These are phyloP conservation scores for Cladophialophora yegresii DNA, from an alignment of 2,329 filamentous ascomycete species.

Conservation along the genomic window DNA sequence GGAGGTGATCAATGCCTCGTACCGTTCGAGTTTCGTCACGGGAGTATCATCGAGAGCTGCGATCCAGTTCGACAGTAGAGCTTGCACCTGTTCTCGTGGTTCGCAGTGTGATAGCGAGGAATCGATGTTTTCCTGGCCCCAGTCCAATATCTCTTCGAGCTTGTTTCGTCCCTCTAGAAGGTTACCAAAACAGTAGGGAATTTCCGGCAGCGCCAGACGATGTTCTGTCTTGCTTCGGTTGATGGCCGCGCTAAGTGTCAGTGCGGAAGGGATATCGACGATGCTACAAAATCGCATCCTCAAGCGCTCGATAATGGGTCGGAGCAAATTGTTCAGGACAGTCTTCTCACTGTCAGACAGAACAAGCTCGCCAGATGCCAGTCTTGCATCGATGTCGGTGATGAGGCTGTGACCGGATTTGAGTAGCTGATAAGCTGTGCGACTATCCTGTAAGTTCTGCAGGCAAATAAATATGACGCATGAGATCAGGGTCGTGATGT, in stretches of 20 bases:
- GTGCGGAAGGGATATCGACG: slow-evolving; percentile 32
- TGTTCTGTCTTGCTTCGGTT: slow-evolving; percentile 21
- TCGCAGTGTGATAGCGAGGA: slow-evolving; percentile 9
- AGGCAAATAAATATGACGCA: slow-evolving; percentile 39
- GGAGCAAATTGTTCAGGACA: slow-evolving; percentile 31
- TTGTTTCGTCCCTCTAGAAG: slow-evolving; percentile 35
- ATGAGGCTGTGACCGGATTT: slow-evolving; percentile 32
- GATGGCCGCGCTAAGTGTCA: slow-evolving; percentile 28
- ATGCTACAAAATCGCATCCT: slow-evolving; percentile 35
- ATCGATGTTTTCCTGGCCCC: slow-evolving; percentile 31
- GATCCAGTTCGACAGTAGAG: slow-evolving; percentile 27
- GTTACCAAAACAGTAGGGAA: slow-evolving; percentile 25
- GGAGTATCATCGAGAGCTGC: slow-evolving; percentile 28
- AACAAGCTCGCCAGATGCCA: slow-evolving; percentile 24
- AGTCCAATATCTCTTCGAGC: slow-evolving; percentile 33
- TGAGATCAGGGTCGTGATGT: slow-evolving; percentile 34
- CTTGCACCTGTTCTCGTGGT: slow-evolving; percentile 24
- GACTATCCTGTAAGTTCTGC: slow-evolving; percentile 35
- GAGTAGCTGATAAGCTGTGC: slow-evolving; percentile 33
- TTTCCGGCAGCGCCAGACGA: slow-evolving; percentile 20
- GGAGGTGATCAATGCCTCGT: slow-evolving; percentile 28
- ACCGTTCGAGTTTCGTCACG: slow-evolving; percentile 26
- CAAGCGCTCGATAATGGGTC: slow-evolving; percentile 34
- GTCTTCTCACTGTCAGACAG: slow-evolving; percentile 33
- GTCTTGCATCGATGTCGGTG: slow-evolving; percentile 29